These are phyloP conservation scores for Phytopythium litorale DNA, from an alignment of 352 stramenopile species.

Conservation along the genomic window DNA sequence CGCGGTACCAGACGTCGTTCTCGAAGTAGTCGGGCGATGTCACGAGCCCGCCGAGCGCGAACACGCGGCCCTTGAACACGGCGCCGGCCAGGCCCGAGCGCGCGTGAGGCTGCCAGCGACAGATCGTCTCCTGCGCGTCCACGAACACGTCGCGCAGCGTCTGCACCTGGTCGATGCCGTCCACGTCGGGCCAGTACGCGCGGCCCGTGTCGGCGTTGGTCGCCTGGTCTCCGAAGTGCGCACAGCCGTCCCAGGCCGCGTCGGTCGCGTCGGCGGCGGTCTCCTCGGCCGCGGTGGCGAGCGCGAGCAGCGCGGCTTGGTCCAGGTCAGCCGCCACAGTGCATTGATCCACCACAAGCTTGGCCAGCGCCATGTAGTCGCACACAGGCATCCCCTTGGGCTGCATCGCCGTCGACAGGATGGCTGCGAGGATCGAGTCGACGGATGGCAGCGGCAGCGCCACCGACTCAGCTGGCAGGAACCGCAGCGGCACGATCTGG, in stretches of 20 bases:
- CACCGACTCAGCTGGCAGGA: conserved; percentile 6
- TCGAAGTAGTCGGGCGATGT: conserved; percentile 57
- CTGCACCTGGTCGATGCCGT: conserved; percentile 59
- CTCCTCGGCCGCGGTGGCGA: conserved; percentile 13
- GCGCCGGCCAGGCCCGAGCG: conserved; percentile 62
- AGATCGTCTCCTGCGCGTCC: conserved; percentile 60
- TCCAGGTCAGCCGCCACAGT: conserved; percentile 38
- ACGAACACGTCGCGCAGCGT: conserved; percentile 60
- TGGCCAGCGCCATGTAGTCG: conserved; percentile 65
- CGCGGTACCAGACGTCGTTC: conserved; percentile 89
- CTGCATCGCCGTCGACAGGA: not conserved
- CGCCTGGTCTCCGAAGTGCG: conserved; percentile 40
- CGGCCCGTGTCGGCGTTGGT: conserved; percentile 35
- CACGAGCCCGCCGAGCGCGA: conserved; percentile 65
- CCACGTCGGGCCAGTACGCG: conserved; percentile 54
- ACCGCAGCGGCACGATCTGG: conserved; percentile 41
- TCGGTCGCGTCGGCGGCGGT: conserved; percentile 9
- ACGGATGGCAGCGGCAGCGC: conserved; percentile 3
- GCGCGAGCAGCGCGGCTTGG: conserved; percentile 43
- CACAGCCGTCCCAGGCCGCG: conserved; percentile 55
- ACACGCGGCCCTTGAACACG: conserved; percentile 75
- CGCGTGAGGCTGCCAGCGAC: conserved; percentile 49
- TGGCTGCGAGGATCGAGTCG: not conserved
- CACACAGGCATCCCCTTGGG: conserved; percentile 46
- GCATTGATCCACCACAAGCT: conserved; percentile 51